Base-by-base conservation (phyloP, 1,139 yeast genomes). In the Hyphopichia fennica region DNA sequence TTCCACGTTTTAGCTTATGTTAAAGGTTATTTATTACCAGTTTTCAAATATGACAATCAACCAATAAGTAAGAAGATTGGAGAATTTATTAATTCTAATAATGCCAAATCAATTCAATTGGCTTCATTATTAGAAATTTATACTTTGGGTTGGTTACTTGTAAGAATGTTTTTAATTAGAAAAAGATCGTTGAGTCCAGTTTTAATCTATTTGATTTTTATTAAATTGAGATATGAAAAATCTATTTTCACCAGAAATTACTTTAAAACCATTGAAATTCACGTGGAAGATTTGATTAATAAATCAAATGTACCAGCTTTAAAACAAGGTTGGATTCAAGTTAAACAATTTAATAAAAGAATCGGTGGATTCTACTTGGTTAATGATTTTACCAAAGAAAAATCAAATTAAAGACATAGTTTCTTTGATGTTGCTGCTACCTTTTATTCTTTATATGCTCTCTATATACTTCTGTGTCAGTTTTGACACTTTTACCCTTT, bases 151-250 rank as follows among this genome's bases (percentile, higher is more conserved):
- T 69, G 77, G 61, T 69, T 84, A 48, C 43, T 79, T 11, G 39
- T 81, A 41, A 72, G 81, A 51, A 78, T 87, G 25, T 39, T 89
- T 36, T 60, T 83, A n/a, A 83, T 83, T 69, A 75, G 82, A 60
- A 72, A 67, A 53, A 80, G 82, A 54, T 82, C 91, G 32, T 75
- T 87, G 72, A 54, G 82, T 43, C 78, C 83, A 15, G 72, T 87
- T 36, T 50, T 76, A 20, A 63, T 79, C 34, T 89, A 85, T 64
- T 58, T 79, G 25, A 47, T 81, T 17, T 91, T 91, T 65, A 74
- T 89, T 62, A 87, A 87, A 66, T 67, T 86, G 47, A 80, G 96
- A 63, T 87, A 74, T 60, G 95, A 88, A 60, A 83, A 81, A 54
- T 85, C 95, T 8, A 72, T 81, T 35, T 83, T 82, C 67, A 85